A percentile compares a stretch with the other conserved stretches of the same genome.
phyloP scores from a whole-genome alignment of 2,329 filamentous ascomycete species.

The Cyphellophora attinorum region DNA sequence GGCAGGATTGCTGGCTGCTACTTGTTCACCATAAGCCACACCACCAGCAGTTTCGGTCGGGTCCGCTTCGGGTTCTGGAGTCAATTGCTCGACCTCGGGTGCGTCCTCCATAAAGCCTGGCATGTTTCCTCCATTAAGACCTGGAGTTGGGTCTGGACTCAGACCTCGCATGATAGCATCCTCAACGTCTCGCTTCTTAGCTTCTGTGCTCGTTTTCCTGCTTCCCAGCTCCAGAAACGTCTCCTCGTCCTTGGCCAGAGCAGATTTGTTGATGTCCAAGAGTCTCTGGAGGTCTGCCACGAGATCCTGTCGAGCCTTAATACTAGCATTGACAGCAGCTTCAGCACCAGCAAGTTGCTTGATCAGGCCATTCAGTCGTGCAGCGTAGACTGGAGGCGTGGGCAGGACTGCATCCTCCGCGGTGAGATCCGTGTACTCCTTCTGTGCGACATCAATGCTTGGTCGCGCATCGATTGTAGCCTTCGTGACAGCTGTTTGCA shows the following conservation, averaged over 20 bases:
- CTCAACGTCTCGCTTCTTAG: slow-evolving; percentile 81
- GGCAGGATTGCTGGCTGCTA: slow-evolving; percentile 13
- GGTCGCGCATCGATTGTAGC: slow-evolving; percentile 58
- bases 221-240: slow-evolving; percentile 53
- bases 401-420: slow-evolving; percentile 60
- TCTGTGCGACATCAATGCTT: slow-evolving; percentile 59
- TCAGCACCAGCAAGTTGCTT: slow-evolving; percentile 84
- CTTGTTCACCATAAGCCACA: neutral
- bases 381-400: slow-evolving; percentile 82
- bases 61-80: slow-evolving; percentile 12
- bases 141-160: slow-evolving; percentile 40
- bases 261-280: slow-evolving; percentile 61
- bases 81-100: slow-evolving; percentile 18
- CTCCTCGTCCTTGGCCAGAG: slow-evolving; percentile 60
- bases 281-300: slow-evolving; percentile 76
- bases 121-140: slow-evolving; percentile 25
- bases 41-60: neutral
- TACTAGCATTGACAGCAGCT: slow-evolving; percentile 76
- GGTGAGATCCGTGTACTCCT: slow-evolving; percentile 76
- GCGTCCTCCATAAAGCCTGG: slow-evolving; percentile 4
- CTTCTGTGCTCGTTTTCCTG: slow-evolving; percentile 65
- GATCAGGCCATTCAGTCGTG: slow-evolving; percentile 77
- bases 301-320: slow-evolving; percentile 72
- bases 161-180: slow-evolving; percentile 81
- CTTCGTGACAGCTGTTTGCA: slow-evolving; percentile 67